These are phyloP conservation scores for Athelia psychrophila DNA, from an alignment of 1,284 basidiomycete genomes.

Conservation along the genomic window DNA sequence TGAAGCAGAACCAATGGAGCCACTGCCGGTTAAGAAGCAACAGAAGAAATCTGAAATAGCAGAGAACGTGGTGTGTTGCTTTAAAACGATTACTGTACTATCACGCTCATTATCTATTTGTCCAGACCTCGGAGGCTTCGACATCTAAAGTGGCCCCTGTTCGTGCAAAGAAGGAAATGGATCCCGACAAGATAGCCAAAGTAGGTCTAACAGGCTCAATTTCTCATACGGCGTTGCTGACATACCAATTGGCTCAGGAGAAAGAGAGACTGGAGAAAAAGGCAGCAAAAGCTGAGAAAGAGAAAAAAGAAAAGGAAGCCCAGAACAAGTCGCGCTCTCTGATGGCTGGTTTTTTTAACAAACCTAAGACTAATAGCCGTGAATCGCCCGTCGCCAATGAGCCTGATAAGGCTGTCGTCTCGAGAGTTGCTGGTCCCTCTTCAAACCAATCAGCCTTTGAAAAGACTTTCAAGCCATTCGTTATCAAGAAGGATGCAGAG, in stretches of 20 bases:
- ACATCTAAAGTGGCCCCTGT: slow-evolving; percentile 16
- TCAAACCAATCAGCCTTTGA: slow-evolving; percentile 62
- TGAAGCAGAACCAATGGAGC: slow-evolving; percentile 6
- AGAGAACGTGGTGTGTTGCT: slow-evolving; percentile 28
- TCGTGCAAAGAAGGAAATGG: slow-evolving; percentile 47
- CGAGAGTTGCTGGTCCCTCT: slow-evolving; percentile 36
- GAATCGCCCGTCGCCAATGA: slow-evolving; percentile 29
- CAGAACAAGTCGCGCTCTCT: slow-evolving; percentile 70
- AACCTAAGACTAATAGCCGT: slow-evolving; percentile 39
- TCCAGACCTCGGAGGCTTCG: slow-evolving; percentile 17
- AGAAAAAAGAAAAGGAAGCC: slow-evolving; percentile 67
- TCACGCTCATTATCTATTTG: neutral
- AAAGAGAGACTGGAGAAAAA: slow-evolving; percentile 67
- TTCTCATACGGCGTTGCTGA: slow-evolving; percentile 4
- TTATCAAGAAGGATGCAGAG: slow-evolving; percentile 66
- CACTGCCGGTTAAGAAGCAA: slow-evolving; percentile 23
- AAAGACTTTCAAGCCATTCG: slow-evolving; percentile 73
- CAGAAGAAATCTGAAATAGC: slow-evolving; percentile 24
- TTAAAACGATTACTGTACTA: neutral
- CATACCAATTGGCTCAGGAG: slow-evolving; percentile 39
- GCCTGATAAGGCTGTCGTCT: slow-evolving; percentile 8
- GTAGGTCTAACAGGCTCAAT: slow-evolving; percentile 29
- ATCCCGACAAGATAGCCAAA: slow-evolving; percentile 62
- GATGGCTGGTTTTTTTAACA: slow-evolving; percentile 74
- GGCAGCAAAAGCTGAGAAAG: slow-evolving; percentile 58